phyloP scores from a whole-genome alignment of 768 basidiomycete genomes.

The Scleroderma citrinum region DNA sequence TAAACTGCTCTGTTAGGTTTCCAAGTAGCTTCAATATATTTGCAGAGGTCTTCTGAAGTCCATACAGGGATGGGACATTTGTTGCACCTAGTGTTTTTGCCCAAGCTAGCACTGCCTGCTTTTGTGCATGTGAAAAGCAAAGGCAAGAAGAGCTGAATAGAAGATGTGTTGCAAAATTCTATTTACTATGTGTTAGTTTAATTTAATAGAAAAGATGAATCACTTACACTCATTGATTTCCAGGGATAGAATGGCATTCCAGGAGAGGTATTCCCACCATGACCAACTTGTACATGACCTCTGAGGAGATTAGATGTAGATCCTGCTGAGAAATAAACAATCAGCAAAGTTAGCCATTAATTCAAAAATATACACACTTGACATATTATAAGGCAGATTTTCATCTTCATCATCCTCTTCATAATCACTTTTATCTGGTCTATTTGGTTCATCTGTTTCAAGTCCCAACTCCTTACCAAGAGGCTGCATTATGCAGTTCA shows the following conservation, averaged over 20 bases:
- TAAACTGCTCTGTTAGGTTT: conserved; percentile 16
- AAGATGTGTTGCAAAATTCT: conserved; percentile 15
- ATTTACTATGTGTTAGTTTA: background rate
- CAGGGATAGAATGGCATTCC: conserved; percentile 2
- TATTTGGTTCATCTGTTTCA: background rate
- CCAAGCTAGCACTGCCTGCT: conserved; percentile 22
- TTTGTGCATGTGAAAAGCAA: conserved; percentile 22
- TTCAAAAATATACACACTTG: background rate
- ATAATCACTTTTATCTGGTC: background rate
- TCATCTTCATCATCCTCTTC: background rate
- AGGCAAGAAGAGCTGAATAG: conserved; percentile 24
- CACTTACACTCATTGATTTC: background rate
- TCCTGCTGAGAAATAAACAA: background rate
- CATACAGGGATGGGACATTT: conserved; percentile 17
- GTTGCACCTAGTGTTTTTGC: conserved; percentile 19
- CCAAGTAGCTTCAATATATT: conserved; percentile 10
- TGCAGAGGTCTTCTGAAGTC: conserved; percentile 14
- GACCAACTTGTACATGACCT: too few species aligned
- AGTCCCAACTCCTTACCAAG: conserved; percentile 7
- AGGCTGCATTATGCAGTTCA: background rate
- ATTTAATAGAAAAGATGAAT: background rate
- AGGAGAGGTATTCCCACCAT: background rate
- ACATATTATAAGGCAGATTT: background rate
- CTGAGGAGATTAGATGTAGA: background rate
- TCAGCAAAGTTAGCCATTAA: background rate